Conservation (phyloP, 345 rosid species). For the Corchorus capsularis region DNA sequence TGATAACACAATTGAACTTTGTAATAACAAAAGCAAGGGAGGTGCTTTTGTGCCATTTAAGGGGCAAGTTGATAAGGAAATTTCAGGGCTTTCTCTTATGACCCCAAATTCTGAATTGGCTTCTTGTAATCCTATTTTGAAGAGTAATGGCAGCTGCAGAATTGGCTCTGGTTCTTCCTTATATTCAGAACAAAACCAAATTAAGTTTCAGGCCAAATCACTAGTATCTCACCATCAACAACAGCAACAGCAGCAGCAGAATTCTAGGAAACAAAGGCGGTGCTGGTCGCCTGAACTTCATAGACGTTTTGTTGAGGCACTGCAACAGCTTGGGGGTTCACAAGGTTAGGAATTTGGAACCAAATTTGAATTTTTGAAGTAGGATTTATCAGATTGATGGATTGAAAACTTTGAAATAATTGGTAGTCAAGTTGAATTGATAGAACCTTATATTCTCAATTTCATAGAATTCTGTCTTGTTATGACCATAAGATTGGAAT, state of each 20-base stretch:
- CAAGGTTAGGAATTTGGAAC: slow-evolving; percentile 48
- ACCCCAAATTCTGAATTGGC: slow-evolving; percentile 40
- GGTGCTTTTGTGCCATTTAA: slow-evolving; percentile 49
- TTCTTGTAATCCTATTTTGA: slow-evolving; percentile 21
- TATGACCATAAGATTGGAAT: slow-evolving; percentile 16
- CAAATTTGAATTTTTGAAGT: neutral
- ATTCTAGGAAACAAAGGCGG: slow-evolving; percentile 65
- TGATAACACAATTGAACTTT: slow-evolving; percentile 40
- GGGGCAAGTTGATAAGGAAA: slow-evolving; percentile 33
- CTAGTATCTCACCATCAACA: slow-evolving; percentile 27
- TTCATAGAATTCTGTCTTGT: slow-evolving; percentile 6
- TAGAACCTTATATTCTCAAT: neutral
- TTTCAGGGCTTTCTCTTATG: slow-evolving; percentile 41
- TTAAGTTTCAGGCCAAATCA: slow-evolving; percentile 31
- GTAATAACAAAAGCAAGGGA: slow-evolving; percentile 32
- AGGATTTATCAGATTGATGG: neutral
- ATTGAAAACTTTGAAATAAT: neutral
- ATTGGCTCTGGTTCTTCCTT: slow-evolving; percentile 23
- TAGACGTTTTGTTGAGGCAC: slow-evolving; percentile 65
- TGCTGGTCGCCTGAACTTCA: slow-evolving; percentile 88
- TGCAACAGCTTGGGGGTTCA: slow-evolving; percentile 72
- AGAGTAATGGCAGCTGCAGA: slow-evolving; percentile 15
- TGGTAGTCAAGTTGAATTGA: neutral
- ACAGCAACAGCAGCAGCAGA: slow-evolving; percentile 34
- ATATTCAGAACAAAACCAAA: slow-evolving; percentile 31